These are phyloP conservation scores for Phaeophleospora eucalypticola DNA, from an alignment of 2,329 filamentous ascomycete species.

Conservation along the genomic window DNA sequence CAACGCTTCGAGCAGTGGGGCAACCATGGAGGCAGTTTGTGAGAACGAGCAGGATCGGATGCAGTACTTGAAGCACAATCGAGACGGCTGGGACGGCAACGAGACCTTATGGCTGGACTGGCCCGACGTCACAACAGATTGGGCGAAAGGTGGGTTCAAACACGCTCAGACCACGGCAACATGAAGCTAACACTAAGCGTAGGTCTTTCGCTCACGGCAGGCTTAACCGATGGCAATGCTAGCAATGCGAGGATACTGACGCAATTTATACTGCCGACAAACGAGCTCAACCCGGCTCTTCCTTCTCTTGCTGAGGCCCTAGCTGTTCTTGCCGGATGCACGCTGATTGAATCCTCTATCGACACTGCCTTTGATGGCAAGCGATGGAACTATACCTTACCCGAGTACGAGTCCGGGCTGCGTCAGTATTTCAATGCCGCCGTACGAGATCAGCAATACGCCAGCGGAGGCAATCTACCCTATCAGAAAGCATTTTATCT, in stretches of 20 bases:
- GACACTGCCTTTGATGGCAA: slow-evolving; percentile 57
- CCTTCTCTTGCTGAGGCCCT: slow-evolving; percentile 72
- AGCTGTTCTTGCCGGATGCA: slow-evolving; percentile 65
- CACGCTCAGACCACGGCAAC: neutral
- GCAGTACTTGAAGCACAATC: slow-evolving; percentile 50
- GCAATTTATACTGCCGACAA: slow-evolving; percentile 38
- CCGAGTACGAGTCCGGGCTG: slow-evolving; percentile 35
- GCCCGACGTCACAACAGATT: slow-evolving; percentile 42
- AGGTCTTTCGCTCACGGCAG: slow-evolving; percentile 40
- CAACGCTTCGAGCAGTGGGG: slow-evolving; percentile 48
- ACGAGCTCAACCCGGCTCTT: slow-evolving; percentile 44
- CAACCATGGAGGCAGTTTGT: slow-evolving; percentile 58
- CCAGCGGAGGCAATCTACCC: slow-evolving; percentile 56
- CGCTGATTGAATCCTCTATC: slow-evolving; percentile 57
- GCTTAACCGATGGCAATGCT: slow-evolving; percentile 41
- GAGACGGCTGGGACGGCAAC: slow-evolving; percentile 54
- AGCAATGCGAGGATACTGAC: slow-evolving; percentile 43
- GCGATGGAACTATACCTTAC: slow-evolving; percentile 36
- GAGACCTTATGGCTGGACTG: slow-evolving; percentile 38
- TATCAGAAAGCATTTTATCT: slow-evolving; percentile 67
- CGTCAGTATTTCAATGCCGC: slow-evolving; percentile 61
- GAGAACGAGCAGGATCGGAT: slow-evolving; percentile 52
- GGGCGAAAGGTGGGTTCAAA: slow-evolving; percentile 35
- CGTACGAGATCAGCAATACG: slow-evolving; percentile 64
- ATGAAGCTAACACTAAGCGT: neutral